Base-by-base conservation (phyloP, 441 rosid species). In the Hura crepitans region DNA sequence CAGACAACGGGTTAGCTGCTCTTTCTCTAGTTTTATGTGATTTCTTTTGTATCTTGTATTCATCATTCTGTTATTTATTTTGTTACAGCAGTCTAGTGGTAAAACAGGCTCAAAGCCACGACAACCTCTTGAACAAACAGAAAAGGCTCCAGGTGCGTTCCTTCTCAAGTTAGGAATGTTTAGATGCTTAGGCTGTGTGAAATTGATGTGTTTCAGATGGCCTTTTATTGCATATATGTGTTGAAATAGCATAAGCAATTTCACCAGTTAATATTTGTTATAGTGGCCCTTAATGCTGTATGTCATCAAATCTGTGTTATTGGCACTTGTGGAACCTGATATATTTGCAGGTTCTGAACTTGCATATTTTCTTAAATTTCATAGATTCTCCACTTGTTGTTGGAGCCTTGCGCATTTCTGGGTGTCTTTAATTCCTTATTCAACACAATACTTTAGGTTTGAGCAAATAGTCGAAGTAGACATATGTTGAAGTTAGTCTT, bases 1-100 rank as follows among this genome's bases (percentile, higher is more conserved):
- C 73, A 86, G 88, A 78, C 83, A 85, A 77, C 84, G 83, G 83
- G 99, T 90, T 51, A 74, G 86, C 80, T 58, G 35, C 46, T 62
- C 50, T 42, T 45, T 54, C 56, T 31, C 56, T 68, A 35, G 18
- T 80, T 37, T 0, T 22, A 4, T 62, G 59, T n/a, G 6, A 28
- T 54, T 71, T 58, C 53, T 75, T 72, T 28, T 68, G 50, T 27
- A 28, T 54, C 51, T 31, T 47, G 13, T 74, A 66, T 67, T 66
- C 33, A 62, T 68, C 66, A 58, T 25, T 50, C 71, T 35, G 39
- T 68, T 22, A 60, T 50, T 69, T 45, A 1, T 51, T 72, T 77
- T 70, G 62, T 46, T 69, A 60, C 54, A 60, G 72, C 80, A 60
- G 62, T 45, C 65, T 31, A 20, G 62, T 30, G 72, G 72, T 37